Conservation (phyloP, 805 yeast genomes). For the Kurtzmaniella fragi region DNA sequence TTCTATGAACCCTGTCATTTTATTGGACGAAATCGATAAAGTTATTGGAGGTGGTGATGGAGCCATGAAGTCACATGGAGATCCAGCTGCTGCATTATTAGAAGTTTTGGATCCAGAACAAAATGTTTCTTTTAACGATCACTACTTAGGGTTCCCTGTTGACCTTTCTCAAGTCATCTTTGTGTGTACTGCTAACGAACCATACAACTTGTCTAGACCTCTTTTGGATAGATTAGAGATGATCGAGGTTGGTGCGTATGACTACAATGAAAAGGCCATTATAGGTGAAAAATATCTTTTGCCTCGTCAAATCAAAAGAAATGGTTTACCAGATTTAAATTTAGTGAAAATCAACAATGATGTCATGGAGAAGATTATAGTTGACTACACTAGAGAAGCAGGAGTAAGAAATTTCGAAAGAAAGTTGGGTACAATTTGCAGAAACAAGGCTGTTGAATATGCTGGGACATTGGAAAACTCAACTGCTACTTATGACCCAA, state of each 20-base stretch:
- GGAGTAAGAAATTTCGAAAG: constrained; percentile 83
- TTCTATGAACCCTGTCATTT: constrained; percentile 75
- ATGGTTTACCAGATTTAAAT: constrained; percentile 47
- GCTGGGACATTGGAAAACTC: constrained; percentile 24
- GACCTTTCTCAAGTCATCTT: constrained; percentile 78
- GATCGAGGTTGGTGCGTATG: constrained; percentile 74
- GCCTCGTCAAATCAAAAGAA: constrained; percentile 68
- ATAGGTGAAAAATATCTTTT: constrained; percentile 66
- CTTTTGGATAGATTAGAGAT: constrained; percentile 80
- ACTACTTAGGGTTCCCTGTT: constrained; percentile 79
- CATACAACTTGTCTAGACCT: constrained; percentile 67
- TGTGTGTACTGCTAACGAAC: constrained; percentile 82
- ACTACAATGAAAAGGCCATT: constrained; percentile 66
- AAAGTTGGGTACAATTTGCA: constrained; percentile 66
- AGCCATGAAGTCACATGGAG: constrained; percentile 57
- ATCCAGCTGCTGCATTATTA: constrained; percentile 83
- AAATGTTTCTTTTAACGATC: constrained; percentile 70
- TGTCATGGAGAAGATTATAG: constrained; percentile 57
- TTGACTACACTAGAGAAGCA: constrained; percentile 74
- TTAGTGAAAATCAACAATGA: constrained; percentile 45
- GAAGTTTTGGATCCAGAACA: constrained; percentile 92
- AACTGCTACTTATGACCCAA: constrained; percentile 24
- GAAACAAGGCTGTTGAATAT: constrained; percentile 76
- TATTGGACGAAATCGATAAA: constrained; percentile 84
- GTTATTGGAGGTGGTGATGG: constrained; percentile 51